phyloP scores from a whole-genome alignment of 805 yeast species.

The Kregervanrija fluxuum region DNA sequence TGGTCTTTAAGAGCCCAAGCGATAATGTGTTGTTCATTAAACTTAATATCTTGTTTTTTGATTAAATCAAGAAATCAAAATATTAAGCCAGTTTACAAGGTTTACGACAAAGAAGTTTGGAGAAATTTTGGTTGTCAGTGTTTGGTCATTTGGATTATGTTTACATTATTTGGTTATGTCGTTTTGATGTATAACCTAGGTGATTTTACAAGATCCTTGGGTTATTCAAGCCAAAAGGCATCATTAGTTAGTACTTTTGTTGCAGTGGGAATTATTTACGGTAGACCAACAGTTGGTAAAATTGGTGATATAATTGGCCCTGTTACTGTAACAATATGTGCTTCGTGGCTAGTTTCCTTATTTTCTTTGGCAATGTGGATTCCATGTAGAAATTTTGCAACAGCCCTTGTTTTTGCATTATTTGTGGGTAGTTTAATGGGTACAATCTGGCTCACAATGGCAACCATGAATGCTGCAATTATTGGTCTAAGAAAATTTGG shows the following conservation, averaged over 20 bases:
- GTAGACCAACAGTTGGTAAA: conserved; percentile 50
- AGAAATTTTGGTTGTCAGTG: conserved; percentile 28
- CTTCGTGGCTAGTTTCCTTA: conserved; percentile 32
- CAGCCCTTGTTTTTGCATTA: conserved; percentile 45
- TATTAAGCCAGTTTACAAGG: conserved; percentile 28
- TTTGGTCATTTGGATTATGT: conserved; percentile 33
- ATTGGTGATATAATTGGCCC: conserved; percentile 46
- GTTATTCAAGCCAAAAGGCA: conserved; percentile 48
- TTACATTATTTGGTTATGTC: conserved; percentile 55
- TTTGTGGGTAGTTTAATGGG: conserved; percentile 56
- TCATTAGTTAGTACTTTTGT: conserved; percentile 54
- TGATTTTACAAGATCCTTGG: conserved; percentile 53
- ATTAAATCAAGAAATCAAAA: conserved; percentile 31
- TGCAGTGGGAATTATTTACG: conserved; percentile 47
- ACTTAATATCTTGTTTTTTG: conserved; percentile 27
- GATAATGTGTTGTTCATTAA: conserved; percentile 30
- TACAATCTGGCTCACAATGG: conserved; percentile 47
- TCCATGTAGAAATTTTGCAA: conserved; percentile 50
- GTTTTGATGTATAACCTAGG: conserved; percentile 51
- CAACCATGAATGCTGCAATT: conserved; percentile 44
- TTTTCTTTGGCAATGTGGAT: conserved; percentile 47
- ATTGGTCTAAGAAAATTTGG: conserved; percentile 48
- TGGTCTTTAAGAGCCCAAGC: conserved; percentile 49
- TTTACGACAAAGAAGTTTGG: conserved; percentile 37
- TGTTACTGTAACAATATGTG: conserved; percentile 35